These are phyloP conservation scores for Alternaria alternata DNA, from an alignment of 2,329 filamentous ascomycete genomes.

Conservation along the genomic window DNA sequence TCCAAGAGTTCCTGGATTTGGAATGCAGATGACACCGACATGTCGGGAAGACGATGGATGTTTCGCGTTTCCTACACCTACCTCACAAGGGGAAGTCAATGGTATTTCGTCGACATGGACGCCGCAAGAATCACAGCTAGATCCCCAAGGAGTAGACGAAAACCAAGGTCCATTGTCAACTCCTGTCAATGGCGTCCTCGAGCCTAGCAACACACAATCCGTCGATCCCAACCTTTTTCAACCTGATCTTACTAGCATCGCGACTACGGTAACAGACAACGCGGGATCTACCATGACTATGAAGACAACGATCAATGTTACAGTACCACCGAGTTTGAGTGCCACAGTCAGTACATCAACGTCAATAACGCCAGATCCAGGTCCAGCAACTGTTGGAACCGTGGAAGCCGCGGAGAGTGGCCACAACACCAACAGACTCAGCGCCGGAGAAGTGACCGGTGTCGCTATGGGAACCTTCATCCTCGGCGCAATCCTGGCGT, in stretches of 20 bases:
- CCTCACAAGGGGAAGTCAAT: background rate
- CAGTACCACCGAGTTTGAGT: background rate
- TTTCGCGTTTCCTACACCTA: background rate
- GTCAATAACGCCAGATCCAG: background rate
- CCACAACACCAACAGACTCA: slow-evolving; percentile 8
- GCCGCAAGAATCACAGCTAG: background rate
- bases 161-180: too few species aligned
- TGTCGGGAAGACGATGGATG: background rate
- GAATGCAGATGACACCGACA: background rate
- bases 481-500: slow-evolving; percentile 40
- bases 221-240: background rate
- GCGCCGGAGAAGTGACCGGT: slow-evolving; percentile 29
- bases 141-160: background rate
- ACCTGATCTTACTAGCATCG: background rate
- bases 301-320: background rate
- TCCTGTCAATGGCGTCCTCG: too few species aligned
- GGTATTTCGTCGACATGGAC: background rate
- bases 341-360: background rate
- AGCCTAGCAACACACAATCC: background rate
- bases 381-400: background rate
- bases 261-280: background rate
- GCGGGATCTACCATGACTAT: background rate
- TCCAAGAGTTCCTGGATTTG: background rate
- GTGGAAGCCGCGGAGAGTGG: background rate
- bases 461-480: slow-evolving; percentile 35